phyloP scores from a whole-genome alignment of 257 asterid genomes.

The Plantago elongata region DNA sequence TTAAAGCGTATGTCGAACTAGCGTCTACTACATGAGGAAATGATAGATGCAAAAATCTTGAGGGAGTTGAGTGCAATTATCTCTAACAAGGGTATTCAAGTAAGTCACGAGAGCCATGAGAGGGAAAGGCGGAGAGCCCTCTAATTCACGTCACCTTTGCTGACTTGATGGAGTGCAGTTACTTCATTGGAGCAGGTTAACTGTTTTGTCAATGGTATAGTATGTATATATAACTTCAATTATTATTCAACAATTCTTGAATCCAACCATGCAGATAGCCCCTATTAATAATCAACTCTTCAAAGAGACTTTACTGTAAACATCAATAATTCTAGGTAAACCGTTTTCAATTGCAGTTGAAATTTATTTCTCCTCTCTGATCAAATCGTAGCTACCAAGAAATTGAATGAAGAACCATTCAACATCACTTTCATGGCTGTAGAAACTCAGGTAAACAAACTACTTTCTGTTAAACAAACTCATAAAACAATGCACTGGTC shows the following conservation, averaged over 20 bases:
- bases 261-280: too few species aligned
- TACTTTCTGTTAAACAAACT: background rate
- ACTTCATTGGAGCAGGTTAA: constrained; percentile 10
- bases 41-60: too few species aligned
- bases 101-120: constrained; percentile 35
- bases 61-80: background rate
- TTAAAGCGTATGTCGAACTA: too few species aligned
- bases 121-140: constrained; percentile 13
- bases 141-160: constrained; percentile 35
- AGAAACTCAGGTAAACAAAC: constrained; percentile 6
- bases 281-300: too few species aligned
- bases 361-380: constrained; percentile 3
- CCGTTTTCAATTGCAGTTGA: constrained; percentile 11
- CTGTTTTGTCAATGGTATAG: background rate
- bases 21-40: too few species aligned
- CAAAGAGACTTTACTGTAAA: background rate
- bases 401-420: constrained; percentile 16
- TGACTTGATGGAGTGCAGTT: constrained; percentile 8
- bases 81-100: constrained; percentile 18
- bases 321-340: background rate
- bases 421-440: constrained; percentile 1
- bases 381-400: constrained; percentile 20
- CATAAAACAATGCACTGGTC: background rate
- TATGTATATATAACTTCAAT: background rate
- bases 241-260: too few species aligned